phyloP scores from a whole-genome alignment of 176 grass and related monocot species.

The sorghum (Sorghum bicolor) region Sorghum_bicolor_NCBIv3 NC_012871.2:74734001-74734500 shows the following conservation, averaged over 20 bases:
- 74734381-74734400: not conserved
- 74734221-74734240: constrained; percentile 66
- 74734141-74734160: not conserved
- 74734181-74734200: not conserved
- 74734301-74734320: constrained; percentile 83
- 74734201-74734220: not conserved
- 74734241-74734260: constrained; percentile 90
- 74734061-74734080: not conserved
- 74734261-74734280: constrained; percentile 81
- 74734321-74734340: constrained; percentile 24
- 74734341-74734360: not conserved
- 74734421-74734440: constrained; percentile 55
- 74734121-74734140: not conserved
- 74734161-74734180: not conserved
- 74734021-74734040: too few species aligned
- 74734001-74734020: too few species aligned
- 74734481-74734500: constrained; percentile 27
- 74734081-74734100: not conserved
- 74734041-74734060: not conserved
- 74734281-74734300: constrained; percentile 92
- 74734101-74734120: not conserved
- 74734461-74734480: constrained; percentile 78
- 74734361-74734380: not conserved
- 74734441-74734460: constrained; percentile 65
- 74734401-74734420: constrained; percentile 52